Base-by-base conservation (phyloP, 2,329 filamentous ascomycete species). In the Calonectria pteridis region DNA sequence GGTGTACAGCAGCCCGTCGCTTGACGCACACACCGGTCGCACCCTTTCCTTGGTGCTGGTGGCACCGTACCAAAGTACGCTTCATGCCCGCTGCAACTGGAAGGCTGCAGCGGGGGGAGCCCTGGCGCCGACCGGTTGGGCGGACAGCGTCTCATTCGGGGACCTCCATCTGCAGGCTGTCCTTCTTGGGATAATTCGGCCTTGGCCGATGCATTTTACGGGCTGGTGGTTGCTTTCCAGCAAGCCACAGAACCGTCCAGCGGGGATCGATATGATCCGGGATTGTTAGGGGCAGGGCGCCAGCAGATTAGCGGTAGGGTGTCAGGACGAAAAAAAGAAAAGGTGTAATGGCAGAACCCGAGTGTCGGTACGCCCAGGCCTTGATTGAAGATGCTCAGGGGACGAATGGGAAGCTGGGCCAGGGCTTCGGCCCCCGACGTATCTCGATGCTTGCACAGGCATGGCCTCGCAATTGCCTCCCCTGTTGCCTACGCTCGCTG, bases 221-320 rank as follows among this genome's bases (percentile, higher is more conserved):
- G 67, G 73, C 76, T 78, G 76, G 77, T 62, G 43, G 65, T 20
- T 66, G 71, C 53, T 69, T 51, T 74, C 53, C 76, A 79, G 77
- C 76, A 78, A 80, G 78, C 78, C 74, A 79, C 76, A 75, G 64
- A 77, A 75, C 75, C 77, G 68, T 59, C 65, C 68, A 63, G 69
- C 55, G 69, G 74, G 76, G 75, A 75, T 67, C 72, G 51, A 76
- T 76, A 74, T 65, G 71, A 70, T 59, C 66, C 63, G 53, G 66
- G 71, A 37, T 63, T 72, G 74, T 73, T 67, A 67, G 67, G 72
- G 68, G 58, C 59, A 40, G 53, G 31, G 62, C 64, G 65, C 43
- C 65, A 75, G 72, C 64, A 33, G 66, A 63, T 63, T 68, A 63
- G 72, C 62, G 51, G 53, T 69, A 73, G 59, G 76, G 59, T 71